A percentile compares a stretch with the other conserved stretches of the same genome.
phyloP scores from a whole-genome alignment of 345 rosid genomes.

The Melaleuca quinquenervia region DNA sequence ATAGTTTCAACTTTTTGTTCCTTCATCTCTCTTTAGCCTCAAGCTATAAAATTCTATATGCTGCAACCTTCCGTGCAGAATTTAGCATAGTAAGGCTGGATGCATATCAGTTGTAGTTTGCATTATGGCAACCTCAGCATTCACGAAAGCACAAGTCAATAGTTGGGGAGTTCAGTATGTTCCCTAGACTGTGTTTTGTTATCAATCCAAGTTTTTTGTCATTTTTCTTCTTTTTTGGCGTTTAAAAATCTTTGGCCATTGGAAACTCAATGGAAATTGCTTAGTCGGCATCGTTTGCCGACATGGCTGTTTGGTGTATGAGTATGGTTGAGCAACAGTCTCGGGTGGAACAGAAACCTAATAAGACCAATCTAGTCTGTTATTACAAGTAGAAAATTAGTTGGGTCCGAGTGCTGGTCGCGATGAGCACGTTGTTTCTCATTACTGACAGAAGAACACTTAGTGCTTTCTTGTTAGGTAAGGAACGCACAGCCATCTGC shows the following conservation, averaged over 20 bases:
- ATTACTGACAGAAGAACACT: background rate
- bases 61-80: background rate
- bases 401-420: background rate
- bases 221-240: too few species aligned
- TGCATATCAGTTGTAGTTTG: background rate
- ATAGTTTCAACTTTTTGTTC: background rate
- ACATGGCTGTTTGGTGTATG: background rate
- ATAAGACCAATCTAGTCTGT: background rate
- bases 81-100: background rate
- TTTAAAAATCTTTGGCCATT: background rate
- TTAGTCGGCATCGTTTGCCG: background rate
- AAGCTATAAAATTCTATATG: background rate
- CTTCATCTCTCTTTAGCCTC: background rate
- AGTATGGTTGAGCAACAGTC: background rate
- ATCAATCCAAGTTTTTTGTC: too few species aligned
- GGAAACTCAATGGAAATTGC: background rate
- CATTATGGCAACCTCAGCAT: background rate
- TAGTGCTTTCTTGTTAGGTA: background rate
- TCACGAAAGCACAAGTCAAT: background rate
- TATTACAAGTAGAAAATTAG: background rate
- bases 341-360: background rate
- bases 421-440: background rate
- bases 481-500: background rate
- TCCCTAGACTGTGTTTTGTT: background rate
- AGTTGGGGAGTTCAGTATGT: background rate